Evolutionary conservation across 2,329 filamentous ascomycete genomes (phyloP), one percentile per base, ranked within the genome.

Genomic region (Pseudogymnoascus sp.): DNA sequence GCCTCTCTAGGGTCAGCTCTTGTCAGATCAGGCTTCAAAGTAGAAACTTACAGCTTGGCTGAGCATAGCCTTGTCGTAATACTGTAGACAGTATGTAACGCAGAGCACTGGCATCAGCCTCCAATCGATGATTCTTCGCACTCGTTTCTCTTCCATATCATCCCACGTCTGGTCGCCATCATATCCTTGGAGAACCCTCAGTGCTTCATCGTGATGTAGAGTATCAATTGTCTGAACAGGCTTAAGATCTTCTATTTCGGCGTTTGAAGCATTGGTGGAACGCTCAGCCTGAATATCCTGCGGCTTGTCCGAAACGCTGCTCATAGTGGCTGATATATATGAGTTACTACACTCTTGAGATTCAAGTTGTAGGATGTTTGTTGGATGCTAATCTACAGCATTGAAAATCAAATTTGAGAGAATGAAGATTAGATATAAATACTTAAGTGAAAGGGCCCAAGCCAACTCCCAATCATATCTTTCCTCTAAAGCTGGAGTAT

Each of bases 11-110:
- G 39, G n/a, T 61, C 58, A 42, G 37, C 58, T 12, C 12, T 59
- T 5, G 31, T 40, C 12, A 40, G 10, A 9, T 12, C 6, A 59
- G 40, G 10, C 61, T 15, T 64, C 31, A 25, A 8, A 31, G 52
- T 31, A 37, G 27, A 39, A 8, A 67, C 71, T 62, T 68, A 79
- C 79, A 52, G 81, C 81, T 65, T 82, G 80, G 0, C 75, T 78
- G 13, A 83, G 69, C 77, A 83, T 82, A 2, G 79, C 79, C 67
- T 82, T 80, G 64, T 80, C 78, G 48, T 79, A 79, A 62, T 79
- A 80, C 65, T 79, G 77, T 15, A 80, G 69, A 0, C 72, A 74
- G 63, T 79, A 80, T 0, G 77, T 79, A 5, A 74, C 66, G 61
- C 76, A 78, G 0, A 81, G 71, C 13, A 81, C 73, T 0, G 78